Conservation (phyloP, 352 stramenopile genomes). For the Phytophthora europaea region DNA sequence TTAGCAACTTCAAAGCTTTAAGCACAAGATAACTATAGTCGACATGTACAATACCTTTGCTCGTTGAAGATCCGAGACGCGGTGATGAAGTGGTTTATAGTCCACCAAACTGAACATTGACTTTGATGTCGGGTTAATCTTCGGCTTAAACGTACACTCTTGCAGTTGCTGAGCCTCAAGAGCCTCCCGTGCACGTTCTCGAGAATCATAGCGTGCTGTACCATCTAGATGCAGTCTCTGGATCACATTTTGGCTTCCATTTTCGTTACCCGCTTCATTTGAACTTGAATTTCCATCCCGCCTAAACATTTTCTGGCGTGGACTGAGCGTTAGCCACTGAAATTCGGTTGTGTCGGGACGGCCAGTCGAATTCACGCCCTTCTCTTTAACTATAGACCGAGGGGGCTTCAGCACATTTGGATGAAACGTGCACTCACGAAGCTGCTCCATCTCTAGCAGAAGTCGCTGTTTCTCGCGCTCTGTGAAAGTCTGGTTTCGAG, state of each 20-base stretch:
- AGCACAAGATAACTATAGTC: neutral
- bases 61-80: conserved; percentile 68
- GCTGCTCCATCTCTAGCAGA: conserved; percentile 58
- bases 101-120: conserved; percentile 45
- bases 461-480: conserved; percentile 76
- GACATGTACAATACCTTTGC: conserved; percentile 58
- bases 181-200: conserved; percentile 56
- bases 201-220: conserved; percentile 60
- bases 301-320: conserved; percentile 39
- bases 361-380: neutral
- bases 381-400: conserved; percentile 14
- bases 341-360: conserved; percentile 45
- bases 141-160: conserved; percentile 76
- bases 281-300: neutral
- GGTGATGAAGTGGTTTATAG: conserved; percentile 80
- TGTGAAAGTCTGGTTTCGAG: conserved; percentile 63
- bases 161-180: conserved; percentile 61
- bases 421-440: conserved; percentile 79
- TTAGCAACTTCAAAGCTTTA: neutral
- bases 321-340: conserved; percentile 72
- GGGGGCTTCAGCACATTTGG: conserved; percentile 52
- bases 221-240: conserved; percentile 76
- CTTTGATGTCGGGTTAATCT: conserved; percentile 66
- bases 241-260: conserved; percentile 45
- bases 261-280: conserved; percentile 12